phyloP scores from a whole-genome alignment of 2,329 filamentous ascomycete genomes.

The Epichloe festucae region DNA sequence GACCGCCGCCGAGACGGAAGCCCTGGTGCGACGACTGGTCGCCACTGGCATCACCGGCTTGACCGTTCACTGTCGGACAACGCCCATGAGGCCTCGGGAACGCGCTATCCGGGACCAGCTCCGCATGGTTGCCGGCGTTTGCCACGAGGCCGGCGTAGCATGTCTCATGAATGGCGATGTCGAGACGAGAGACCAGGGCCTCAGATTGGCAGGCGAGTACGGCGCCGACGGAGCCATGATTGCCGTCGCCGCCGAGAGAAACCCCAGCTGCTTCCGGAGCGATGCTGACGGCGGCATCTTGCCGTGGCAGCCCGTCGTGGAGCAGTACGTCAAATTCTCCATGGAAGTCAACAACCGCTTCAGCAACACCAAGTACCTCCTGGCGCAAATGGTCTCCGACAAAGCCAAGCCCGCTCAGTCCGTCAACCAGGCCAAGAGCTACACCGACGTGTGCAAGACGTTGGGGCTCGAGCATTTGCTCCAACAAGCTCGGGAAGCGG shows the following conservation, averaged over 20 bases:
- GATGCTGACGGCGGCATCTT: constrained; percentile 55
- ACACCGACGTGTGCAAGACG: constrained; percentile 52
- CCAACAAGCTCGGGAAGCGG: constrained; percentile 50
- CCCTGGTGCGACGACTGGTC: constrained; percentile 64
- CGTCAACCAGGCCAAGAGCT: constrained; percentile 56
- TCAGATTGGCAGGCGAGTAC: constrained; percentile 60
- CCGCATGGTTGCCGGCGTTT: constrained; percentile 69
- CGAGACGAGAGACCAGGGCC: constrained; percentile 55
- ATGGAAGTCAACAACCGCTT: constrained; percentile 75
- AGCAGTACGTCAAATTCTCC: constrained; percentile 58
- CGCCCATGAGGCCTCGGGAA: constrained; percentile 86
- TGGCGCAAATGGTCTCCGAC: constrained; percentile 75
- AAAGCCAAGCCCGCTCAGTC: constrained; percentile 51
- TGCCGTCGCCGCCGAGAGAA: constrained; percentile 80
- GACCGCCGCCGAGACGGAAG: constrained; percentile 60
- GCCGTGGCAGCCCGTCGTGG: constrained; percentile 65
- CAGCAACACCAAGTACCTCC: constrained; percentile 85
- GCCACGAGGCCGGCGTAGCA: constrained; percentile 72
- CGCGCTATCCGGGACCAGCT: constrained; percentile 77
- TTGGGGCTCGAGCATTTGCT: constrained; percentile 53
- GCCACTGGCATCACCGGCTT: constrained; percentile 83
- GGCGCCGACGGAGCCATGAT: constrained; percentile 96
- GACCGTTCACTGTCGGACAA: constrained; percentile 91
- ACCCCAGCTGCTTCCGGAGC: constrained; percentile 73
- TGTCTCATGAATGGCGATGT: constrained; percentile 97